Base-by-base conservation (phyloP, 2,329 filamentous ascomycete species). In the Dissoconium aciculare region DNA sequence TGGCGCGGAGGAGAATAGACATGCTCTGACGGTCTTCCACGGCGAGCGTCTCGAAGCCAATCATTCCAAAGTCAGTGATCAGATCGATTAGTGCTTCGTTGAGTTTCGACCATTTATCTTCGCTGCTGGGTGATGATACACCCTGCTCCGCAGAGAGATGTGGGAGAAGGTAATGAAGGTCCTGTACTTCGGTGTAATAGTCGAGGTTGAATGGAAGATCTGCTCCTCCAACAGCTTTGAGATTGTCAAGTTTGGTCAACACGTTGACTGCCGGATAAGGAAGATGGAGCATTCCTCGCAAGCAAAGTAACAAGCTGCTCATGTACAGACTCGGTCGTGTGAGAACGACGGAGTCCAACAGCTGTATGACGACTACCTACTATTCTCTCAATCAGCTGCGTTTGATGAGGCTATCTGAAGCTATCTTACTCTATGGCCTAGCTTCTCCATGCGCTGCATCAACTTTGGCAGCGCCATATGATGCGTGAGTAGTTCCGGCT, bases 1-100 rank as follows among this genome's bases (percentile, higher is more conserved):
- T 85, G 1, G 87, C 77, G 27, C 79, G 74, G 30, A 98, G 62
- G 3, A 98, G 64, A 44, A 80, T 76, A 72, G 91, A 91, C 84
- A 98, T 94, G 51, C 81, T 91, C 58, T 78, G 81, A 55, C 93
- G 94, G 52, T 98, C 89, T 57, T 98, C 89, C 1, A 98, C 84
- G 0, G 89, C 85, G 16, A 98, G 62, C 1, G 91, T 91, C 53
- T 95, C 85, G 50, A 93, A 98, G 0, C 74, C 73, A 2, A 98
- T 84, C 3, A 98, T 67, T 0, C 79, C 78, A 52, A 94, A 95
- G 47, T 78, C 81, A 49, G 92, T 80, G 19, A 98, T 79, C 27
- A 98, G 63, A 23, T 80, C 74, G 11, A 87, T 74, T 26, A 98
- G 78, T 0, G 87, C 85, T 43, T 78, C 71, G 54, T 95, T 94